Conservation (phyloP, 2,329 filamentous ascomycete species). For the Reticulascus tulasneorum region DNA sequence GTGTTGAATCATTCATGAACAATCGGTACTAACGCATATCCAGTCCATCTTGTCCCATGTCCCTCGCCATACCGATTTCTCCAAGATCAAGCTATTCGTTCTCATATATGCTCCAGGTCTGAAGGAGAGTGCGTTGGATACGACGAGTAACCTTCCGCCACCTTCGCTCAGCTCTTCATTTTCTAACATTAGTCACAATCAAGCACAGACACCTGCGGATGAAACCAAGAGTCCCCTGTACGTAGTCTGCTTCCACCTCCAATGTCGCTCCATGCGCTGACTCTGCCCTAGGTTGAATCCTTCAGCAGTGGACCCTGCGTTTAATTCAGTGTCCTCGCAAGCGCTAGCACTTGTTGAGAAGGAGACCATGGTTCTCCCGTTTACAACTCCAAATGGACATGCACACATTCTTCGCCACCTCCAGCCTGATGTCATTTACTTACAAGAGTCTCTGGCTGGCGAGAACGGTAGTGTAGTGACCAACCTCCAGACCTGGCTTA, state of each 20-base stretch:
- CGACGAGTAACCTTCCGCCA: slow-evolving; percentile 52
- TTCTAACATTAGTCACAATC: slow-evolving; percentile 75
- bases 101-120: slow-evolving; percentile 83
- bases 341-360: slow-evolving; percentile 77
- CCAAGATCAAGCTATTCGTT: slow-evolving; percentile 74
- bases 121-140: slow-evolving; percentile 60
- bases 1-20: slow-evolving; percentile 14
- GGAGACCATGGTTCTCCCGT: slow-evolving; percentile 82
- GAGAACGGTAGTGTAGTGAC: slow-evolving; percentile 68
- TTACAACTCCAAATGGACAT: slow-evolving; percentile 77
- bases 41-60: slow-evolving; percentile 88
- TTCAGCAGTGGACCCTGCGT: slow-evolving; percentile 55
- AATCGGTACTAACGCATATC: slow-evolving; percentile 6
- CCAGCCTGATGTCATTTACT: slow-evolving; percentile 79
- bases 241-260: too few relatives aligned
- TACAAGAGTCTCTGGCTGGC: slow-evolving; percentile 80
- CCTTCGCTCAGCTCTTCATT: slow-evolving; percentile 75
- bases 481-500: slow-evolving; percentile 64
- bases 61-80: slow-evolving; percentile 70
- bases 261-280: too few relatives aligned
- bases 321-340: slow-evolving; percentile 76
- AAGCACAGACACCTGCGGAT: slow-evolving; percentile 64
- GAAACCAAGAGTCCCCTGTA: slow-evolving; percentile 57
- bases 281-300: too few relatives aligned
- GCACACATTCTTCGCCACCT: slow-evolving; percentile 84